phyloP scores from a whole-genome alignment of 106 monocot genomes.

The Iris macrosiphon region DNA sequence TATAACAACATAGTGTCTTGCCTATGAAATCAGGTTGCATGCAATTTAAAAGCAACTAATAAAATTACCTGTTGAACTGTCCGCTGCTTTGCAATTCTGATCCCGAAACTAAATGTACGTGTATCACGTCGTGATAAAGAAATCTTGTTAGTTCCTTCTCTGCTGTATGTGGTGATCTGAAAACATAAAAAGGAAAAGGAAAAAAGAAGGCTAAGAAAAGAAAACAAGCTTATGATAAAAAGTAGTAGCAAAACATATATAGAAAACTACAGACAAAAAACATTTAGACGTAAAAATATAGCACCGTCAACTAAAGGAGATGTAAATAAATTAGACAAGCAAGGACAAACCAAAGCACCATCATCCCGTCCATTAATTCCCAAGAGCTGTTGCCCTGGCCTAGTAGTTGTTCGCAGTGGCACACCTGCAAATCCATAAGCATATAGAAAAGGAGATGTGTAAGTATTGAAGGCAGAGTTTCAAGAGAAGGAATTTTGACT shows the following conservation, averaged over 20 bases:
- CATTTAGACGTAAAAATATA: no score
- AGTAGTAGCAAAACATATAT: no score
- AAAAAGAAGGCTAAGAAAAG: no score
- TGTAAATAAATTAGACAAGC: no score
- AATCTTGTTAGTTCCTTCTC: conserved; percentile 58
- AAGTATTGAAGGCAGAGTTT: no score
- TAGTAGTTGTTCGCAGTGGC: conserved; percentile 17
- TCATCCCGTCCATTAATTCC: conserved; percentile 26
- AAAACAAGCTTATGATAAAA: neutral
- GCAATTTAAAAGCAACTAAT: no score
- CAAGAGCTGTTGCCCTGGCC: conserved; percentile 15
- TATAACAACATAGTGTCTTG: no score
- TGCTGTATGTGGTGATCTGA: conserved; percentile 53
- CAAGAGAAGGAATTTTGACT: no score
- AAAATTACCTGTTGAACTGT: conserved; percentile 48
- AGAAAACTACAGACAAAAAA: no score
- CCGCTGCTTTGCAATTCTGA: conserved; percentile 46
- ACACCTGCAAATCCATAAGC: conserved; percentile 15
- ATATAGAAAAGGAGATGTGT: neutral
- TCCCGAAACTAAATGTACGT: conserved; percentile 49
- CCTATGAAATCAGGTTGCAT: no score
- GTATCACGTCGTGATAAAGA: conserved; percentile 37
- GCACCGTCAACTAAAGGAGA: no score
- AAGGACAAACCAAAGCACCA: conserved; percentile 14
- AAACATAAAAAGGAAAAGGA: no score